Evolutionary conservation across 129 eudicot species (phyloP), one percentile per base, ranked within the genome.

Genomic region (Flaveria robusta): DNA sequence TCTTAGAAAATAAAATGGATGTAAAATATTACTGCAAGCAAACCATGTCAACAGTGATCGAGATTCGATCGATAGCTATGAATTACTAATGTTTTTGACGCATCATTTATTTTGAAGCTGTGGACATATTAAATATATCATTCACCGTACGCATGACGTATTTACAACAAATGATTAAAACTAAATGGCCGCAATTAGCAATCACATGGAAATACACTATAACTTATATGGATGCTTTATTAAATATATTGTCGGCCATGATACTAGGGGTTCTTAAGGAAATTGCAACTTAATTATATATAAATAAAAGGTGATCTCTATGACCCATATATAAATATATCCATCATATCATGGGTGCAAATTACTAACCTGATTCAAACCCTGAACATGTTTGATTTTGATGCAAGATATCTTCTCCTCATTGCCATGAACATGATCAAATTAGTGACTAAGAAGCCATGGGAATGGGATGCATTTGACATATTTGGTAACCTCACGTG

Each of bases 401-500:
- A 82, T 73, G 74, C 77, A 45, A 82, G 86, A 67, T 82, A 71
- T 62, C 71, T 58, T 70, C 49, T 73, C 63, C 68, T 73, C 4
- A 43, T 82, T 15, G 80, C 45, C 66, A 56, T 82, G 29, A 82
- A 82, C 79, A 8, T 77, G 58, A 34, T 68, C 50, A 82, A 82
- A 59, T 58, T 79, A n/a, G 70, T 62, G 5, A 62, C 74, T 31
- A 75, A 72, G 27, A 65, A 16, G 65, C 86, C 79, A 45, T 82
- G 86, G 86, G 83, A 82, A 72, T 82, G 86, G 86, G 86, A 82
- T 82, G 83, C 86, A 31, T 82, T 82, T 66, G 66, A 72, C 63
- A 73, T 47, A 22, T 45, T 66, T 64, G 50, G 41, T 29, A 52
- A 82, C 39, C 60, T 65, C 65, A 82, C 75, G 27, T 77, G 79